Evolutionary conservation across 208 protist species (phyloP).

Genomic region (Acanthamoeba triangularis): DNA sequence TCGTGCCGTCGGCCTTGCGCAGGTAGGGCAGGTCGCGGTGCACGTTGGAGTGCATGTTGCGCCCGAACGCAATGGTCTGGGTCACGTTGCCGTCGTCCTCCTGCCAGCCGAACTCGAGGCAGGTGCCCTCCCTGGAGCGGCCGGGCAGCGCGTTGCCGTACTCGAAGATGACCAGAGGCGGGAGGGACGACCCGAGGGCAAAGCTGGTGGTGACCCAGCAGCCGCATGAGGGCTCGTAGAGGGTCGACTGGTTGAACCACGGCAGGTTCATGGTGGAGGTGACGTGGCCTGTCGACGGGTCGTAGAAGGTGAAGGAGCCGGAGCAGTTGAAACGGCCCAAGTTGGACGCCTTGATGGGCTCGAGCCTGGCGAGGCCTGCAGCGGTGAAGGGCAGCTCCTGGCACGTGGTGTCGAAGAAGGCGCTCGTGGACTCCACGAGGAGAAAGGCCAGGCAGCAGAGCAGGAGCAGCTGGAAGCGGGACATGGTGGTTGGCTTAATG

Average conservation of each 20-base stretch:
- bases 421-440: no score
- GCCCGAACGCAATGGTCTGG: neutral
- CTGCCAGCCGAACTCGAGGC: neutral
- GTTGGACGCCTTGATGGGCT: constrained; percentile 24
- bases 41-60: neutral
- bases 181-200: neutral
- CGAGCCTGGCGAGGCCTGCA: neutral
- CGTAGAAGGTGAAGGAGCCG: neutral
- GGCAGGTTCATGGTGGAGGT: neutral
- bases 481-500: no score
- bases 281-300: neutral
- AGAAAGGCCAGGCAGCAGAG: no score
- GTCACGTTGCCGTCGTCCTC: neutral
- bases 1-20: neutral
- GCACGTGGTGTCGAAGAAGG: neutral
- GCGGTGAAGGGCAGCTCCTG: neutral
- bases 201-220: neutral
- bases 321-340: neutral
- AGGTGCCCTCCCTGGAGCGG: neutral
- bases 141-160: constrained; percentile 7
- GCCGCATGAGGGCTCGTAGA: neutral
- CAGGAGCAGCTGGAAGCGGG: no score
- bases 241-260: neutral
- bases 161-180: neutral
- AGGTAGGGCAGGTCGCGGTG: neutral